phyloP scores from a whole-genome alignment of 805 yeast species.

The Schwanniomyces vanrijiae region DNA sequence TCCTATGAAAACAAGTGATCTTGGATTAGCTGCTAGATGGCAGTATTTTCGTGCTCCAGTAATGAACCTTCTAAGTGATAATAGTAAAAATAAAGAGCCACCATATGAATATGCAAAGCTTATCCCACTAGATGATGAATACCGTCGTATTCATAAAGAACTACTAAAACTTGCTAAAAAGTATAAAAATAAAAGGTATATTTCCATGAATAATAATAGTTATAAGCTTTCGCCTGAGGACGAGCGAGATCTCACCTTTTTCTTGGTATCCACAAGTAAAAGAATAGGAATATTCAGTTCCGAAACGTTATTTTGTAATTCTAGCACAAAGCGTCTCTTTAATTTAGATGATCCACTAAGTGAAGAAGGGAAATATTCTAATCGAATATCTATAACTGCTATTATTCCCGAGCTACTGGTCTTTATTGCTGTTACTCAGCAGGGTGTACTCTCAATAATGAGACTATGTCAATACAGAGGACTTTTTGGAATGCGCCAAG shows the following conservation, averaged over 20 bases:
- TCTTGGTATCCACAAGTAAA: conserved; percentile 44
- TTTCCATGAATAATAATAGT: conserved; percentile 13
- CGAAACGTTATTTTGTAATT: conserved; percentile 47
- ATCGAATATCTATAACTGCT: conserved; percentile 35
- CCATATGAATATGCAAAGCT: conserved; percentile 16
- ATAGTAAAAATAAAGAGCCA: conserved; percentile 1
- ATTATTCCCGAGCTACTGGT: conserved; percentile 37
- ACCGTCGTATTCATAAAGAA: conserved; percentile 29
- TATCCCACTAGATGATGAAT: conserved; percentile 32
- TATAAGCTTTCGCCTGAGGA: conserved; percentile 7
- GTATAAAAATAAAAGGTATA: background rate
- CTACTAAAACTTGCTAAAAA: conserved; percentile 4
- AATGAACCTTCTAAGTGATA: conserved; percentile 7
- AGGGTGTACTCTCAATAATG: conserved; percentile 36
- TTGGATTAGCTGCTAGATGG: conserved; percentile 33
- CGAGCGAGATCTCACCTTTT: conserved; percentile 5
- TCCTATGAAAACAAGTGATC: conserved; percentile 37
- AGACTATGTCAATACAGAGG: conserved; percentile 38
- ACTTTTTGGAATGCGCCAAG: conserved; percentile 43
- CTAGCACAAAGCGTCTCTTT: conserved; percentile 46
- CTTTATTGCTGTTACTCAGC: conserved; percentile 35
- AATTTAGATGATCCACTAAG: conserved; percentile 33
- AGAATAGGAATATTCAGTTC: conserved; percentile 46
- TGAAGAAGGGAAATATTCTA: conserved; percentile 33
- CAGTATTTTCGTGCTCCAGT: conserved; percentile 34